These are phyloP conservation scores for Brassica balearica DNA, from an alignment of 441 rosid genomes.

Conservation along the genomic window DNA sequence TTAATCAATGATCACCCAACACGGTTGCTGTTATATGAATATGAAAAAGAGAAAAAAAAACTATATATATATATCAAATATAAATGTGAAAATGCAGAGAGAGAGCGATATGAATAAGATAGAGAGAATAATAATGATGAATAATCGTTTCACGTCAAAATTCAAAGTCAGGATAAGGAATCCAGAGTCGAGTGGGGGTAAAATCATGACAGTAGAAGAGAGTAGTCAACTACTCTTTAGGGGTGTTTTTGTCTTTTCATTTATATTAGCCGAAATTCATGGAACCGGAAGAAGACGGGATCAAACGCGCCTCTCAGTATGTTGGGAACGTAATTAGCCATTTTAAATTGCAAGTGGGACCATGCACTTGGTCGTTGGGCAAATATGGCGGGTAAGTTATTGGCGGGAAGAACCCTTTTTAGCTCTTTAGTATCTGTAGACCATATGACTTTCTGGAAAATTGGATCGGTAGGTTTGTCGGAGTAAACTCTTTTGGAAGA, in stretches of 20 bases:
- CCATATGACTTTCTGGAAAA: conserved; percentile 26
- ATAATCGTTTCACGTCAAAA: conserved; percentile 27
- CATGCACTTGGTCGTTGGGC: conserved; percentile 38
- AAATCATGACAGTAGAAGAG: conserved; percentile 18
- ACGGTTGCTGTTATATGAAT: too few species aligned
- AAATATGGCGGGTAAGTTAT: conserved; percentile 44
- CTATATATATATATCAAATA: too few species aligned
- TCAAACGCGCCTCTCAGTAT: conserved; percentile 15
- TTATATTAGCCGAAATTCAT: neutral
- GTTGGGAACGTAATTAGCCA: conserved; percentile 8
- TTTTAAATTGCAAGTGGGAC: conserved; percentile 21
- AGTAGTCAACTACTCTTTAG: conserved; percentile 31
- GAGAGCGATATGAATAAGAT: too few species aligned
- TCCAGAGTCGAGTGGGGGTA: conserved; percentile 5
- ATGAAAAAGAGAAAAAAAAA: too few species aligned
- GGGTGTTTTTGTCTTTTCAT: conserved; percentile 5
- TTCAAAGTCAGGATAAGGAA: conserved; percentile 43
- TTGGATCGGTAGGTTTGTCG: conserved; percentile 40
- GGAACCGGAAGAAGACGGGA: conserved; percentile 22
- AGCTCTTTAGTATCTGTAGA: neutral
- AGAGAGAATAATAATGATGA: neutral
- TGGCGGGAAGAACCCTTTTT: neutral
- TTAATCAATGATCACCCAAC: too few species aligned
- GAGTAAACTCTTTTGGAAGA: neutral
- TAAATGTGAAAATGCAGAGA: too few species aligned